phyloP scores from a whole-genome alignment of 139 green algal genomes.

The Volvox africanus region DNA sequence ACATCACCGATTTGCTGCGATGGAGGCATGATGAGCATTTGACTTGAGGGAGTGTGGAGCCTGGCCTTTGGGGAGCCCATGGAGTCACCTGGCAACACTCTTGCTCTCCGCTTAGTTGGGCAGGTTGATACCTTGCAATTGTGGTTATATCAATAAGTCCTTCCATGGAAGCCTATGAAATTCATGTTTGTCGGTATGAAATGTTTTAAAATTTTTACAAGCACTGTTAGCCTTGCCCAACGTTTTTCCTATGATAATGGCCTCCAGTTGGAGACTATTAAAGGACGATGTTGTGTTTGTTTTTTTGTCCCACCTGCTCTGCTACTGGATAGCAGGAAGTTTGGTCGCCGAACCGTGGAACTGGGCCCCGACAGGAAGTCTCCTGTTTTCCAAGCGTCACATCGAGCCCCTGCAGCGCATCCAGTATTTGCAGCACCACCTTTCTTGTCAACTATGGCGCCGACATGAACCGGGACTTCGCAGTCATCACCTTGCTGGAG shows the following conservation, averaged over 20 bases:
- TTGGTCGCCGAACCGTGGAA: too few species aligned
- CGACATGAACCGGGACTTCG: slow-evolving; percentile 43
- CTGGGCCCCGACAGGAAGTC: too few species aligned
- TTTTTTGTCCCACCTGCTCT: too few species aligned
- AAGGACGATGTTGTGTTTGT: too few species aligned
- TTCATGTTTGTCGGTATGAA: neutral
- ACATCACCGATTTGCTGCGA: too few species aligned
- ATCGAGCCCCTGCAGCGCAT: neutral
- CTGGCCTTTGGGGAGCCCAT: neutral
- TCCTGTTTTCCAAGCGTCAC: neutral
- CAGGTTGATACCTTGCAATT: neutral
- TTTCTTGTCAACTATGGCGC: neutral
- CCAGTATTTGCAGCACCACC: slow-evolving; percentile 11
- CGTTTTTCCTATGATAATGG: too few species aligned
- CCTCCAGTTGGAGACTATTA: too few species aligned
- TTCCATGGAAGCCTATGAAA: neutral
- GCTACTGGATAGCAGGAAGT: too few species aligned
- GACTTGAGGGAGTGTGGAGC: too few species aligned
- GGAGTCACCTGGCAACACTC: neutral
- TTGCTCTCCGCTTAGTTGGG: neutral
- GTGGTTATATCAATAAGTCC: neutral
- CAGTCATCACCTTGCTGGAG: neutral
- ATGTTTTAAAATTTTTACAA: neutral
- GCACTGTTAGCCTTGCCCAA: too few species aligned
- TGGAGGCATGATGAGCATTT: too few species aligned